phyloP scores from a whole-genome alignment of 192 early-diverging fungal genomes.

The Backusella australiensis region DNA sequence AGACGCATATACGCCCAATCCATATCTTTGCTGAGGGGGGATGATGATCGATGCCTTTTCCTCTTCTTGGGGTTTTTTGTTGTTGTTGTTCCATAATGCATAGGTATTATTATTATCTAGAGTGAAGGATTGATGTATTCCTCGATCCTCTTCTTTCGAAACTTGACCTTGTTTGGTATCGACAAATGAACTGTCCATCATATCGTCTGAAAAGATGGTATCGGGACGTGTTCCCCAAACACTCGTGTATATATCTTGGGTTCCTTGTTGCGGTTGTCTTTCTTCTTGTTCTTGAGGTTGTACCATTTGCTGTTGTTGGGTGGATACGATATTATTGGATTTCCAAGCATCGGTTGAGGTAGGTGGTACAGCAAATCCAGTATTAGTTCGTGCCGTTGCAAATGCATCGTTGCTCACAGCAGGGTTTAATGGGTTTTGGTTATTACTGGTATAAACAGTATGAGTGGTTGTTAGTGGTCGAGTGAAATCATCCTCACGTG shows the following conservation, averaged over 20 bases:
- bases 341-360: neutral
- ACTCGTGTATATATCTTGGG: neutral
- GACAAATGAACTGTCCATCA: neutral
- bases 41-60: neutral
- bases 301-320: neutral
- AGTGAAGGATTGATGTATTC: neutral
- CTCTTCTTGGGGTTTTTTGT: neutral
- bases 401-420: neutral
- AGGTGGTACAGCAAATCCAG: neutral
- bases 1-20: slow-evolving; percentile 17
- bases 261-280: neutral
- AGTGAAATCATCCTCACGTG: neutral
- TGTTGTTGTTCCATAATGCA: neutral
- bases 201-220: neutral
- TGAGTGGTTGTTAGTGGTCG: neutral
- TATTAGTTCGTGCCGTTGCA: neutral
- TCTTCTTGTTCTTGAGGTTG: neutral
- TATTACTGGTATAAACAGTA: neutral
- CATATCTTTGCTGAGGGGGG: neutral
- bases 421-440: neutral
- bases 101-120: neutral
- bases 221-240: neutral
- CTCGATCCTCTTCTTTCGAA: neutral
- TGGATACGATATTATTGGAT: neutral
- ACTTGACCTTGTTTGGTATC: neutral